A percentile compares a stretch with the other conserved stretches of the same genome.
Conservation (phyloP, 2,329 filamentous ascomycete genomes). For the Calonectria naviculata region DNA sequence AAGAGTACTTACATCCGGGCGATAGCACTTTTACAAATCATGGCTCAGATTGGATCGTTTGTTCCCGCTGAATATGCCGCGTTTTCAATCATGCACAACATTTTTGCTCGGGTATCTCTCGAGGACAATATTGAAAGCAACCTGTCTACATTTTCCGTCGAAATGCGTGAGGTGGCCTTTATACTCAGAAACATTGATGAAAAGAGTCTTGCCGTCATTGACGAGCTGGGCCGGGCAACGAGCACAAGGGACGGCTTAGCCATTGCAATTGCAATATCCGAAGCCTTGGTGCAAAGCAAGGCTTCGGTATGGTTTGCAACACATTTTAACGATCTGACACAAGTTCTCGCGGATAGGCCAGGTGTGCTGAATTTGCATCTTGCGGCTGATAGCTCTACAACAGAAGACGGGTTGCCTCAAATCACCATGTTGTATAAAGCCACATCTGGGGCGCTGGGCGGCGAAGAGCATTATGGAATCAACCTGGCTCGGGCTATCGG, state of each 20-base stretch:
- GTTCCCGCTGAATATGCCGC: slow-evolving; percentile 88
- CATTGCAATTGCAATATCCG: slow-evolving; percentile 90
- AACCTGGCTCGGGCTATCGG: slow-evolving; percentile 80
- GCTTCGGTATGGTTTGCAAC: slow-evolving; percentile 93
- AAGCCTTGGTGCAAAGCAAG: slow-evolving; percentile 83
- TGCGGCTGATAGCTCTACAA: slow-evolving; percentile 70
- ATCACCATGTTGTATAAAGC: slow-evolving; percentile 94
- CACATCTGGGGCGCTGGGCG: slow-evolving; percentile 74
- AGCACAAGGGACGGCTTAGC: slow-evolving; percentile 89
- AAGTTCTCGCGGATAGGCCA: slow-evolving; percentile 77
- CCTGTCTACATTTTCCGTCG: slow-evolving; percentile 90
- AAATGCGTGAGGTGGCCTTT: slow-evolving; percentile 97
- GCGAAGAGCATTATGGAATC: slow-evolving; percentile 83
- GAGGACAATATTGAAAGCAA: slow-evolving; percentile 92
- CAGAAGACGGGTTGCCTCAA: slow-evolving; percentile 61
- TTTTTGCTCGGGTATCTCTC: slow-evolving; percentile 89
- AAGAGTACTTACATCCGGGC: slow-evolving; percentile 96
- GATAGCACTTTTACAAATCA: slow-evolving; percentile 85
- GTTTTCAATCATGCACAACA: slow-evolving; percentile 81
- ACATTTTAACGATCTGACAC: slow-evolving; percentile 87
- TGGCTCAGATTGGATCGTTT: slow-evolving; percentile 94
- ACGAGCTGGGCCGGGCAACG: slow-evolving; percentile 92
- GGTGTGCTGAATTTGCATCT: slow-evolving; percentile 89
- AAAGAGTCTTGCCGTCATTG: slow-evolving; percentile 84
- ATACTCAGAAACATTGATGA: slow-evolving; percentile 86